Evolutionary conservation across 257 asterid species (phyloP), one percentile per base, ranked within the genome.

Genomic region (Plantago elongata): DNA sequence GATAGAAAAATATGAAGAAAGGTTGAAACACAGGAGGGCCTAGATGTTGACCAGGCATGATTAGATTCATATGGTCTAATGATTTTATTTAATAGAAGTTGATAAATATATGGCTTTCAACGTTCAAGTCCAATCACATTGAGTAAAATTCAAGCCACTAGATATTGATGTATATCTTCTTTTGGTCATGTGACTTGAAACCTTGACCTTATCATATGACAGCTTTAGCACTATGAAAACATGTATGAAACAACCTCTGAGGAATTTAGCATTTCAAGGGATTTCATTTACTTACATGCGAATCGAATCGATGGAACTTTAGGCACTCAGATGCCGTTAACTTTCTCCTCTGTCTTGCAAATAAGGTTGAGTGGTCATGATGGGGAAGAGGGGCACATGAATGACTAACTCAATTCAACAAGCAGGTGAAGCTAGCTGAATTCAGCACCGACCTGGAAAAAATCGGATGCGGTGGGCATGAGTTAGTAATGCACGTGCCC

Each of bases 401-500:
- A 78, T 77, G 52, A 81, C 87, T 51, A 81, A 81, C 84, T 78
- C 42, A 15, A 17, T 54, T 56, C 22, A 5, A 29, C 17, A 40
- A 18, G 49, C n/a, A 47, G 46, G 27, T 57, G n/a, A 34, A 34
- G 40, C 40, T 34, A 34, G 40, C 40, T 34, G 40, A 34, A 34
- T 34, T 34, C 40, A 34, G 40, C 40, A 34, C 4, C 40, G 40
- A 34, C 40, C 68, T 45, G 34, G 7, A 5, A 38, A 22, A 38
- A n/a, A 27, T 55, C 10, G 12, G 45, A 43, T 62, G 48, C 18
- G 10, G 51, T 40, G 56, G 30, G 56, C 52, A 61, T 51, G 85
- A 79, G 95, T 75, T 80, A 80, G 87, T 75, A 82, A 77, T 82
- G 95, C 97, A 90, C 96, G 96, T 90, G 95, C 96, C 97, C 97